phyloP scores from a whole-genome alignment of 768 basidiomycete species.

The Leucosporidium creatinivorum region DNA sequence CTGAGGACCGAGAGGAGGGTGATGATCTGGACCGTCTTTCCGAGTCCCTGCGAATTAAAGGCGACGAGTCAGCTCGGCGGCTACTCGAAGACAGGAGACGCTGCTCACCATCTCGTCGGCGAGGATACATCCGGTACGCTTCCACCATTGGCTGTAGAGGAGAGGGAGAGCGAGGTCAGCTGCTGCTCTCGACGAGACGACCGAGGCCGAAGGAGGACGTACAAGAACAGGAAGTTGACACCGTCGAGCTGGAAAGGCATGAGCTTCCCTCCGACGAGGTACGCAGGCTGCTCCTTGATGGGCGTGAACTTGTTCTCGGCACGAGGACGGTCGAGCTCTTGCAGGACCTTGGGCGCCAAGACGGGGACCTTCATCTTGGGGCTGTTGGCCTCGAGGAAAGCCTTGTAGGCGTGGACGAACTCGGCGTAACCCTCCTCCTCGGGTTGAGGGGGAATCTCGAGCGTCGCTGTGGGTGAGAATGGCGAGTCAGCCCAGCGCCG shows the following conservation, averaged over 20 bases:
- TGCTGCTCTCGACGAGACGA: constrained; percentile 50
- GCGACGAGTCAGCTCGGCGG: no score
- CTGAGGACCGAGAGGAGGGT: constrained; percentile 68
- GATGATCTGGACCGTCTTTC: constrained; percentile 76
- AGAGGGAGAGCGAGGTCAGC: constrained; percentile 51
- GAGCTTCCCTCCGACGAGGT: constrained; percentile 51
- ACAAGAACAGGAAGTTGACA: constrained; percentile 41
- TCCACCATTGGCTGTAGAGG: constrained; percentile 84
- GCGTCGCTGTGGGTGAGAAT: constrained; percentile 5
- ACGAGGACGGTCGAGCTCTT: constrained; percentile 34
- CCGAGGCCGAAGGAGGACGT: neutral
- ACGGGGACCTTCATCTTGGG: constrained; percentile 51
- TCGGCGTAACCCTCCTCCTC: constrained; percentile 54
- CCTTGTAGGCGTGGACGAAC: constrained; percentile 60
- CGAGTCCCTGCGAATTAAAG: constrained; percentile 46
- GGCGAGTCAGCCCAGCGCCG: neutral
- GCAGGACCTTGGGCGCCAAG: neutral
- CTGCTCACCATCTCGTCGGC: constrained; percentile 78
- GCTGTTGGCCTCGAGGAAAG: constrained; percentile 57
- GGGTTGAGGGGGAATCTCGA: constrained; percentile 32
- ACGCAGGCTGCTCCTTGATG: constrained; percentile 53
- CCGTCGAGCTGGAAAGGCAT: constrained; percentile 44
- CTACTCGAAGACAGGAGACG: no score
- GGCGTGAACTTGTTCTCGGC: constrained; percentile 43
- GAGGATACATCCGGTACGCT: constrained; percentile 71